Conservation (phyloP, 2,329 filamentous ascomycete genomes). For the Trichophyton benhamiae region DNA sequence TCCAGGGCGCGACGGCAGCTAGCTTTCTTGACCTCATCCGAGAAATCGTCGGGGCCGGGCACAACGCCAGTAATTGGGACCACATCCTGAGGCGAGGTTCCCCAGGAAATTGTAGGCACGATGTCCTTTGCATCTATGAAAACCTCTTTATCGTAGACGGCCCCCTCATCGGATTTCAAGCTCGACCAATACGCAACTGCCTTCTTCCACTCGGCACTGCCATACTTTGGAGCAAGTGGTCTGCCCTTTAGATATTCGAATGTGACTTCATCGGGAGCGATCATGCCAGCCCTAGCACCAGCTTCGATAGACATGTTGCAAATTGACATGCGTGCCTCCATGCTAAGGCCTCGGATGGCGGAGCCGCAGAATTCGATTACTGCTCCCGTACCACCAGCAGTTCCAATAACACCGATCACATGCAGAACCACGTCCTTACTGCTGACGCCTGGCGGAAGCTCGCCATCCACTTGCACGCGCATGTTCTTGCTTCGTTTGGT, state of each 20-base stretch:
- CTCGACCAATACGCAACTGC: conserved; percentile 79
- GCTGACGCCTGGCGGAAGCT: conserved; percentile 78
- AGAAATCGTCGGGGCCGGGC: conserved; percentile 77
- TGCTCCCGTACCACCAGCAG: conserved; percentile 82
- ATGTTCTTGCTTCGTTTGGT: conserved; percentile 97
- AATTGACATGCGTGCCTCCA: conserved; percentile 98
- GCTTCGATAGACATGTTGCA: conserved; percentile 99
- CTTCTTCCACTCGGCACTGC: conserved; percentile 78
- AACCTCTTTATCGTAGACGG: conserved; percentile 80
- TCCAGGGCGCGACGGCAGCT: conserved; percentile 71
- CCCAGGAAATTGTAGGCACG: conserved; percentile 87
- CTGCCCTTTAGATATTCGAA: conserved; percentile 91
- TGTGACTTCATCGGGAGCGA: conserved; percentile 85
- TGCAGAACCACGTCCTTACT: conserved; percentile 93
- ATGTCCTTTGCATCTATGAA: conserved; percentile 90
- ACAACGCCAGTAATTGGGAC: conserved; percentile 88
- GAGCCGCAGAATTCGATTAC: conserved; percentile 98
- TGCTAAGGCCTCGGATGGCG: conserved; percentile 75
- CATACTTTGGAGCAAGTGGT: conserved; percentile 73
- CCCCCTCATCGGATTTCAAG: conserved; percentile 72
- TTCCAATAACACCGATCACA: conserved; percentile 86
- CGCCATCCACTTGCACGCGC: conserved; percentile 88
- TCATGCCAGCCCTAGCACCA: conserved; percentile 90
- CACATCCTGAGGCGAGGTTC: conserved; percentile 90
- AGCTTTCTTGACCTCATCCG: conserved; percentile 65